Conservation (phyloP, 1,284 basidiomycete genomes). For the Exobasidium rhododendri region DNA sequence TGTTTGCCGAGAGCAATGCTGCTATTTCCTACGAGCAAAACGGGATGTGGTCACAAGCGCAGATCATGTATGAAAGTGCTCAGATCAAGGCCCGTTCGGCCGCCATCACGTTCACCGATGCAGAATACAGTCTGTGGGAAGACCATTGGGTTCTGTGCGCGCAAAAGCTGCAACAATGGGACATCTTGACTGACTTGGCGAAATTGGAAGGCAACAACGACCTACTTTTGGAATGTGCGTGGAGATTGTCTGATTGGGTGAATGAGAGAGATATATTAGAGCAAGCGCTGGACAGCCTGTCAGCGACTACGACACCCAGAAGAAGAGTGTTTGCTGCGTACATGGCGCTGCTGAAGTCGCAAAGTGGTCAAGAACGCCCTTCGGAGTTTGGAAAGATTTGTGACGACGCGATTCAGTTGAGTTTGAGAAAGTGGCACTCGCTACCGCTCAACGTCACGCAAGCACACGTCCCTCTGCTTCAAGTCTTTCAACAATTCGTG, state of each 20-base stretch:
- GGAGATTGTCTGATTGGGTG: conserved; percentile 88
- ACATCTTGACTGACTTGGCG: conserved; percentile 74
- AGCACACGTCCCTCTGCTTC: conserved; percentile 89
- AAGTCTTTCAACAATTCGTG: conserved; percentile 98
- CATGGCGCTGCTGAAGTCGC: conserved; percentile 69
- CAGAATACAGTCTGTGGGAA: conserved; percentile 97
- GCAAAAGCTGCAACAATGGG: conserved; percentile 96
- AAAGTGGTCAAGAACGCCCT: conserved; percentile 49
- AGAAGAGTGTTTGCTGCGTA: conserved; percentile 94
- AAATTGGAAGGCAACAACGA: conserved; percentile 88
- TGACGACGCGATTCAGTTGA: conserved; percentile 95
- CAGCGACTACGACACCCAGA: conserved; percentile 84
- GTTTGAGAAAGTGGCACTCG: conserved; percentile 91
- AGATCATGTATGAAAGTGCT: conserved; percentile 83
- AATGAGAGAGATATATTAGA: conserved; percentile 74
- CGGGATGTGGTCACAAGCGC: conserved; percentile 93
- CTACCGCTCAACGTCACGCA: conserved; percentile 80
- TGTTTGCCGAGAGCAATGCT: conserved; percentile 86
- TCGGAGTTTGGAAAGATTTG: conserved; percentile 62
- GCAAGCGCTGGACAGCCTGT: conserved; percentile 75
- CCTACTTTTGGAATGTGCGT: conserved; percentile 88
- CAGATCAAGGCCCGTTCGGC: conserved; percentile 82
- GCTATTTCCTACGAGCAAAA: conserved; percentile 93
- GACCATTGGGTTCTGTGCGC: conserved; percentile 98
- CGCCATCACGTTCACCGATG: conserved; percentile 83